Conservation (phyloP, 1,284 basidiomycete species). For the Boletus holoroseus region DNA sequence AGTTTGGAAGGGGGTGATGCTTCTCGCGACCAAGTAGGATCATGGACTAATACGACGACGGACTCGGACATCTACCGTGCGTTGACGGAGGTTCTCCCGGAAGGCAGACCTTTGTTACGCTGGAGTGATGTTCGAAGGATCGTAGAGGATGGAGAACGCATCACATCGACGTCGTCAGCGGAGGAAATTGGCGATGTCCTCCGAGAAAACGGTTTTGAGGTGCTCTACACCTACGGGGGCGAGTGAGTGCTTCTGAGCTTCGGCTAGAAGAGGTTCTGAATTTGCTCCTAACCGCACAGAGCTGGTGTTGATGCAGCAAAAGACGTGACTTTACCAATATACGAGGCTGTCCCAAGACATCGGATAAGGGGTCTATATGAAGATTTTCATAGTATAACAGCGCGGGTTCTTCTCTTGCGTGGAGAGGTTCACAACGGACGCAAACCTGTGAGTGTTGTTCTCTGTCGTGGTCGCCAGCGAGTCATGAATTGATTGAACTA, state of each 20-base stretch:
- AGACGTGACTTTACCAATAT: constrained; percentile 35
- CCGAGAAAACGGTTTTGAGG: constrained; percentile 35
- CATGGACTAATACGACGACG: constrained; percentile 21
- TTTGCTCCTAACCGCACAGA: constrained; percentile 28
- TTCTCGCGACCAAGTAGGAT: constrained; percentile 21
- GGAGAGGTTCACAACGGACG: constrained; percentile 40
- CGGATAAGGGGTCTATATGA: constrained; percentile 37
- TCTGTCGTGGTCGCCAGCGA: background rate
- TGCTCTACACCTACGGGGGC: constrained; percentile 36
- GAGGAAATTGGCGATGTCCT: constrained; percentile 33
- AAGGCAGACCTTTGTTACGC: constrained; percentile 11
- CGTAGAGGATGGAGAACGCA: constrained; percentile 21
- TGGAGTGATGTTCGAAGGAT: constrained; percentile 21
- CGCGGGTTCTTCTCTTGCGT: constrained; percentile 37
- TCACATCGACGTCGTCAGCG: constrained; percentile 22
- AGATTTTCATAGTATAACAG: constrained; percentile 34
- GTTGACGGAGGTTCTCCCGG: constrained; percentile 13
- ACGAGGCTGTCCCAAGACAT: constrained; percentile 34
- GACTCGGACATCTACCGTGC: constrained; percentile 20
- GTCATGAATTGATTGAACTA: constrained; percentile 10
- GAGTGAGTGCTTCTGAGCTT: constrained; percentile 28
- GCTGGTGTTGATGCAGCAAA: constrained; percentile 38
- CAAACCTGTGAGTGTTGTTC: constrained; percentile 36
- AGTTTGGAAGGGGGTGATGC: constrained; percentile 14
- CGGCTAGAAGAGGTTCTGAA: background rate